Evolutionary conservation across 2,329 filamentous ascomycete genomes (phyloP), one percentile per base, ranked within the genome.

Genomic region (Aspergillus pseudonomiae): DNA sequence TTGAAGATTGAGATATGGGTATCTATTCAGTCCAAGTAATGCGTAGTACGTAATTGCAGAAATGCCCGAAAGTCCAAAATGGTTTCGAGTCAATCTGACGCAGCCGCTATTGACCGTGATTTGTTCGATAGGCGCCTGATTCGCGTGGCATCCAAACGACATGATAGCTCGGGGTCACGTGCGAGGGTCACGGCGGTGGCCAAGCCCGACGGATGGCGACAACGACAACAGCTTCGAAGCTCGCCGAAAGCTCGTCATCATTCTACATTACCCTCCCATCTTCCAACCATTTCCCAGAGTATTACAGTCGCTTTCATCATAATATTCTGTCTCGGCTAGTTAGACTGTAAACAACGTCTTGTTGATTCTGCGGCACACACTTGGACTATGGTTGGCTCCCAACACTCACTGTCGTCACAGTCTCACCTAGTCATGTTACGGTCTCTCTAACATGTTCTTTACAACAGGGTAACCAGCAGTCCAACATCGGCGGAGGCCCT

Each of bases 401-500:
- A 36, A 45, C 21, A 28, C 30, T 45, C 30, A 58, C 60, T 60
- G 61, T 65, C 64, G 58, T 63, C 58, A 39, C 61, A 32, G 54
- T 53, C 43, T 64, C 62, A 45, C 57, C 46, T 36, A 46, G 39
- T 32, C 41, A 34, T 57, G 46, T 57, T 55, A 36, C 56, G 59
- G 59, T 59, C 57, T 52, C 57, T 57, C 72, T 77, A 63, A 76
- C 70, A 65, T 43, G 46, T 61, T n/a, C 10, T 55, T 59, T 39
- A 56, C 41, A 63, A 70, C 59, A 82, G 81, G 81, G 81, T 74
- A 83, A 85, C 74, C 80, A 83, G 75, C 84, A 96, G 80, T 97
- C 94, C 78, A 92, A 92, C 76, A 91, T 96, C 83, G 93, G 92
- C 73, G 85, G 86, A 68, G 89, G 88, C 62, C 87, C 83, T 65